A percentile compares a stretch with the other conserved stretches of the same genome.
phyloP scores from a whole-genome alignment of 2,329 filamentous ascomycete genomes.

The Leptographium radiaticola region DNA sequence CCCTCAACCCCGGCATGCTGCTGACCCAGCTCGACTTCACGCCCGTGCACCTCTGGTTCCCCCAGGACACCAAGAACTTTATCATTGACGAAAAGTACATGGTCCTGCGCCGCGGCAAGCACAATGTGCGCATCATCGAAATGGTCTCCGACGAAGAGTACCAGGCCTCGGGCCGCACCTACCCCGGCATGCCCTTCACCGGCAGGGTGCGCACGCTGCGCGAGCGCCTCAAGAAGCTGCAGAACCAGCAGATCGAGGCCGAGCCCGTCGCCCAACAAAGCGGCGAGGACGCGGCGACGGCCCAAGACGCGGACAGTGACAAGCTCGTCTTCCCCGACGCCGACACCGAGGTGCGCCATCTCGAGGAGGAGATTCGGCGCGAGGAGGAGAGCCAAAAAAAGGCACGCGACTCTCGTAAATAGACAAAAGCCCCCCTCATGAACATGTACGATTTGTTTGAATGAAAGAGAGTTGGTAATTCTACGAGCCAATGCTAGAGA shows the following conservation, averaged over 20 bases:
- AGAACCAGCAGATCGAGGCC: too few relatives aligned
- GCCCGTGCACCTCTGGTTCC: slow-evolving; percentile 45
- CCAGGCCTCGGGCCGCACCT: slow-evolving; percentile 31
- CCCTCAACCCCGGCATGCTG: slow-evolving; percentile 25
- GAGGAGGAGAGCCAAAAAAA: slow-evolving; percentile 2
- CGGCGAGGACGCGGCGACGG: neutral
- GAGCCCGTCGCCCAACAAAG: neutral
- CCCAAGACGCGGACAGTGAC: neutral
- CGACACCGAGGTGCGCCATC: slow-evolving; percentile 7
- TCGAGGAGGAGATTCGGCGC: slow-evolving; percentile 12
- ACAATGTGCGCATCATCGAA: slow-evolving; percentile 48
- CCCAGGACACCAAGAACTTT: slow-evolving; percentile 43
- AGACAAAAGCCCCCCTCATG: too few relatives aligned
- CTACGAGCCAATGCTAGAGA: too few relatives aligned
- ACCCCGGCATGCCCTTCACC: slow-evolving; percentile 39
- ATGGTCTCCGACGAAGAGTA: slow-evolving; percentile 44
- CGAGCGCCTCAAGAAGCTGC: slow-evolving; percentile 20
- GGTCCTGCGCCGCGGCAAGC: slow-evolving; percentile 50
- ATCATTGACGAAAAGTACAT: slow-evolving; percentile 46
- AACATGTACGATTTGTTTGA: too few relatives aligned
- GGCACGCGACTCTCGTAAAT: neutral
- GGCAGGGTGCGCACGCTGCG: slow-evolving; percentile 34
- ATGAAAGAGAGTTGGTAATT: too few relatives aligned
- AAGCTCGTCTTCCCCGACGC: slow-evolving; percentile 14
- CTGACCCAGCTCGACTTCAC: slow-evolving; percentile 45